Base-by-base conservation (phyloP, 2,329 filamentous ascomycete species). In the Exophiala aquamarina region DNA sequence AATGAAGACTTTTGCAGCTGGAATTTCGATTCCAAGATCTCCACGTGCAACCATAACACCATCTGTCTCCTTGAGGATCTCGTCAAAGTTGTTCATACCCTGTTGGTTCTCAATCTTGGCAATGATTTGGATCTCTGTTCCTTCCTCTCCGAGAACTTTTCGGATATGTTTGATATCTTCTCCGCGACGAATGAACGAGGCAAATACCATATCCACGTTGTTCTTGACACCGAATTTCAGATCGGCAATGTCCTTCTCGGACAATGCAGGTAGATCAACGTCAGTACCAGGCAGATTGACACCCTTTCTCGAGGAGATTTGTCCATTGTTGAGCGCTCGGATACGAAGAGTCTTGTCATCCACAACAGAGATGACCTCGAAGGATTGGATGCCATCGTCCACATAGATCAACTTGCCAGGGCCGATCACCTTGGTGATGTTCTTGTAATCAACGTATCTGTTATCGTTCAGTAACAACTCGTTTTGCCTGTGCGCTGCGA, bases 61-160 rank as follows among this genome's bases (percentile, higher is more conserved):
- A 70, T 98, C 93, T 4, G 93, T 97, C 77, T 91, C 89, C 67
- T 83, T 81, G 52, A 98, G 84, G 65, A 98, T 98, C 77, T 97
- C 92, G 63, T 87, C 84, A 72, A 98, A 98, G 82, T 98, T 98
- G 85, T 98, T 97, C 59, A 98, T 87, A 74, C 93, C 93, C 76
- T 98, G 93, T 72, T 95, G 89, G 80, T 98, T 98, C 83, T 98
- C 93, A 61, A 98, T 95, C 86, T 98, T 98, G 81, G 93, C 87
- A 69, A 98, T 97, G 76, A 98, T 95, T 78, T 98, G 92, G 65
- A 98, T 96, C 71, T 95, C 85, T 75, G 87, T 89, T 72, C 93
- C 93, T 35, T 94, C 87, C 66, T 89, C 81, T 55, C 93, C 93
- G 42, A 98, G 84, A 54, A 97, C 86, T 58, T 86, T 81, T 60